Evolutionary conservation across 2,329 filamentous ascomycete genomes (phyloP).

Genomic region (Meredithiella fracta): DNA sequence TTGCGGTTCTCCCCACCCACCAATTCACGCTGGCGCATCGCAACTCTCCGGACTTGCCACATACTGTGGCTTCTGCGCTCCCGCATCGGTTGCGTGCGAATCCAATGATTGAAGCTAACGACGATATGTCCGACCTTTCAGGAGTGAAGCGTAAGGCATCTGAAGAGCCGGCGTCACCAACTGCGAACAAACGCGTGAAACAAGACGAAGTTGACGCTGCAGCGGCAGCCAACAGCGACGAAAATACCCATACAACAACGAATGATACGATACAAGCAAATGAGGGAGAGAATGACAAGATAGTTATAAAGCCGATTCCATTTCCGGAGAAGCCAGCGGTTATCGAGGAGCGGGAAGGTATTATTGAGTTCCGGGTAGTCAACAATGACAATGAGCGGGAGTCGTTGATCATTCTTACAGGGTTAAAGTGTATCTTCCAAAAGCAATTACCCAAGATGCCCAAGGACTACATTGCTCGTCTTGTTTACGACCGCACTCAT

Average conservation of each 20-base stretch:
- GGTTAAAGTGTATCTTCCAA: constrained; percentile 94
- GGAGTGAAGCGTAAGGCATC: constrained; percentile 57
- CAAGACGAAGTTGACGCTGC: constrained; percentile 23
- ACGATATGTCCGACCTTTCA: constrained; percentile 17
- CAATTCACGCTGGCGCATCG: constrained; percentile 4
- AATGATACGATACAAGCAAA: constrained; percentile 19
- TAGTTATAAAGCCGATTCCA: constrained; percentile 46
- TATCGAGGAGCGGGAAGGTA: constrained; percentile 79
- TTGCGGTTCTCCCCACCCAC: not conserved
- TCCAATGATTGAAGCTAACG: constrained; percentile 2
- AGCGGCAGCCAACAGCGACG: constrained; percentile 2
- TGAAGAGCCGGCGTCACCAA: constrained; percentile 45
- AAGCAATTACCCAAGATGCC: constrained; percentile 99
- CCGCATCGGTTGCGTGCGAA: constrained; percentile 1
- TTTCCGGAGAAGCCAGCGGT: constrained; percentile 92
- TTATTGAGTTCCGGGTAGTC: constrained; percentile 93
- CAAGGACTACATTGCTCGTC: constrained; percentile 92
- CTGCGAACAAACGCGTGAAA: constrained; percentile 49
- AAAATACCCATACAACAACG: constrained; percentile 15
- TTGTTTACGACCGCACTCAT: constrained; percentile 95
- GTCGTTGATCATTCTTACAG: constrained; percentile 84
- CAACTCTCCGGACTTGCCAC: not conserved
- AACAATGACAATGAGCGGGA: constrained; percentile 87
- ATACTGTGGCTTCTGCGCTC: not conserved
- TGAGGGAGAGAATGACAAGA: constrained; percentile 11